phyloP scores from a whole-genome alignment of 371 early-diverging fungal genomes.

The Choanephora cucurbitarum region DNA sequence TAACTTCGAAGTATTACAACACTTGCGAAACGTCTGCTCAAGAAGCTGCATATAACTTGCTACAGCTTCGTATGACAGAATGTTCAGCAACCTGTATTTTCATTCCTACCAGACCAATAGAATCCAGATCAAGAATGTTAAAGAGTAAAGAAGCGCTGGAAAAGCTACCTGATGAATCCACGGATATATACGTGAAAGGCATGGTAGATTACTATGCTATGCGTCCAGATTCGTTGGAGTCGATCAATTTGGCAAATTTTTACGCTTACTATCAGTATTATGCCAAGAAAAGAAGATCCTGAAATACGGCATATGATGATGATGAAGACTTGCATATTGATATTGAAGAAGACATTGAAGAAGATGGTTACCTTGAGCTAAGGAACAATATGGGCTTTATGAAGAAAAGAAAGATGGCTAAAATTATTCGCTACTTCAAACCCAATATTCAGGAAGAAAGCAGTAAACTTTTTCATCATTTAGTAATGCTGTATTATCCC shows the following conservation, averaged over 20 bases:
- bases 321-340: neutral
- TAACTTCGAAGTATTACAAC: neutral
- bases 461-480: neutral
- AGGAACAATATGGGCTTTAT: neutral
- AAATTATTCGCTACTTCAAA: neutral
- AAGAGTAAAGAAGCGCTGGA: neutral
- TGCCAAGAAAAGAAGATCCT: neutral
- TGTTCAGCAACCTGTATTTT: neutral
- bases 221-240: neutral
- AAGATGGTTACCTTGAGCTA: neutral
- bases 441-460: neutral
- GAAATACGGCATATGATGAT: neutral
- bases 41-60: neutral
- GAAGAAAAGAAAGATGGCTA: neutral
- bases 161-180: neutral
- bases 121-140: neutral
- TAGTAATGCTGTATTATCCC: neutral
- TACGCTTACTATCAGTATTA: neutral
- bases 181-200: neutral
- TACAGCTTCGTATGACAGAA: neutral
- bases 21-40: neutral
- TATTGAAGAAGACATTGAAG: neutral
- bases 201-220: neutral
- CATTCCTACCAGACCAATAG: neutral
- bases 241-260: neutral